Conservation (phyloP, 1,284 basidiomycete species). For the Microbotryomycetes sp. region DNA sequence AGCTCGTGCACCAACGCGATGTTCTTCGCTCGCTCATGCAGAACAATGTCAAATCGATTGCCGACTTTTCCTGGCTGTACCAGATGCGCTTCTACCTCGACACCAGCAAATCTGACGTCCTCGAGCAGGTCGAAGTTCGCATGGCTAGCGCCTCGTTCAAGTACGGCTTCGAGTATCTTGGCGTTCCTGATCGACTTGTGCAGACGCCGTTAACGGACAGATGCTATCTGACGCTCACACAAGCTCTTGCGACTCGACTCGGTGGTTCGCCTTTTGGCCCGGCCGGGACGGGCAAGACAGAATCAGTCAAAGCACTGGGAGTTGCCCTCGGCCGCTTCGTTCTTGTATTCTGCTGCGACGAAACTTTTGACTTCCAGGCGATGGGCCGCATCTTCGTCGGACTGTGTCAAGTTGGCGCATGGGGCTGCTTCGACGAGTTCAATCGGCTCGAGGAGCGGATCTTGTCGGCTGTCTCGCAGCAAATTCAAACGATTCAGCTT, state of each 20-base stretch:
- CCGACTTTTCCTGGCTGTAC: constrained; percentile 86
- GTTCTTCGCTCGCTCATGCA: constrained; percentile 75
- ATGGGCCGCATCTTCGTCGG: constrained; percentile 99
- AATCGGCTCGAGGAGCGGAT: constrained; percentile 98
- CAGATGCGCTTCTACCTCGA: constrained; percentile 99
- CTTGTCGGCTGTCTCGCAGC: constrained; percentile 94
- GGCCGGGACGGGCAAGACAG: constrained; percentile 97
- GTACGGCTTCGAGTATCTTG: constrained; percentile 98
- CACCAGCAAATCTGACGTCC: constrained; percentile 57
- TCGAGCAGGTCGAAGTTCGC: constrained; percentile 62
- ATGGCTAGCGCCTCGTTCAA: constrained; percentile 90
- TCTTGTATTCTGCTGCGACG: constrained; percentile 98
- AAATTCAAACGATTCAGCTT: constrained; percentile 97
- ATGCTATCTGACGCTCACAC: constrained; percentile 92
- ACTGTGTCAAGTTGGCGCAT: constrained; percentile 96
- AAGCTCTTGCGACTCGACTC: constrained; percentile 87
- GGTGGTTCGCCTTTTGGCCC: constrained; percentile 98
- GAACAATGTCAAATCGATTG: constrained; percentile 56
- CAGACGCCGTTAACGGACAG: constrained; percentile 98
- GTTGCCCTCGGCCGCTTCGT: constrained; percentile 97
- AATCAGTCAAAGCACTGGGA: constrained; percentile 97
- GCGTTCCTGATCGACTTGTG: constrained; percentile 91
- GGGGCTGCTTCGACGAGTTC: constrained; percentile 85
- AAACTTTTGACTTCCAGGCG: constrained; percentile 98
- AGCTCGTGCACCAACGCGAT: constrained; percentile 95